These are phyloP conservation scores for Neurospora tetraspora DNA, from an alignment of 495 filamentous ascomycete species.

Conservation along the genomic window DNA sequence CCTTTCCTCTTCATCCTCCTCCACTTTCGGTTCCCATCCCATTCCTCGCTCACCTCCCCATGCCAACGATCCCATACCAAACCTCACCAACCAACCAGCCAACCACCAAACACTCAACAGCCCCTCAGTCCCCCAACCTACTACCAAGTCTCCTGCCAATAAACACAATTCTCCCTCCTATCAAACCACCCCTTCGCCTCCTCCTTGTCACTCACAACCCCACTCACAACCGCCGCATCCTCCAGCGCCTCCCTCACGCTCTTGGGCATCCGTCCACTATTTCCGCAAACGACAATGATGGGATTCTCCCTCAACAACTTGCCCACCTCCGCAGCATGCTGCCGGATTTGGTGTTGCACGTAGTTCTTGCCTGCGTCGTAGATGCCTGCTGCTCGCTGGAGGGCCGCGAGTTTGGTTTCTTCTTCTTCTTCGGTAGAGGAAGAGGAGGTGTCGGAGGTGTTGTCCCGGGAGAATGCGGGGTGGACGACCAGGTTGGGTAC, in stretches of 20 bases:
- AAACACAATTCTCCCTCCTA: slow-evolving; percentile 8
- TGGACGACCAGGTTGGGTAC: slow-evolving; percentile 43
- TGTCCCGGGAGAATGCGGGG: slow-evolving; percentile 70
- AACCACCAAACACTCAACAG: not conserved
- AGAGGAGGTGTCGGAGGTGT: slow-evolving; percentile 1
- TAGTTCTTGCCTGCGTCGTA: slow-evolving; percentile 57
- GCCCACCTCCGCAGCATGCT: slow-evolving; percentile 30
- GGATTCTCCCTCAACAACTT: slow-evolving; percentile 35
- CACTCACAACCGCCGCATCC: slow-evolving; percentile 46
- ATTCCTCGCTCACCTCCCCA: not conserved
- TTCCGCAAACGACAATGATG: slow-evolving; percentile 67
- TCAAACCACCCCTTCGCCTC: slow-evolving; percentile 23
- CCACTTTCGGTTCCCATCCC: too few species aligned
- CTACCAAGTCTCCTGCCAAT: slow-evolving; percentile 44
- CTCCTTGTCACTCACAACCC: slow-evolving; percentile 14
- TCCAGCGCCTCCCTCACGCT: slow-evolving; percentile 75
- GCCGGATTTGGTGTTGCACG: slow-evolving; percentile 73
- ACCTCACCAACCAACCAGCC: not conserved
- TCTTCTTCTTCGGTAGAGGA: slow-evolving; percentile 35
- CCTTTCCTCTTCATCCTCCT: too few species aligned
- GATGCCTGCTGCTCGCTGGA: not conserved
- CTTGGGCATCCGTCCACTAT: slow-evolving; percentile 74
- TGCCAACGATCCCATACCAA: not conserved
- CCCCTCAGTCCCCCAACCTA: slow-evolving; percentile 2
- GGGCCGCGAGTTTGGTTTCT: not conserved